A percentile compares a stretch with the other conserved stretches of the same genome.
Evolutionary conservation across 768 basidiomycete genomes (phyloP).

Genomic region (Rhodosporidiobolus sp.): DNA sequence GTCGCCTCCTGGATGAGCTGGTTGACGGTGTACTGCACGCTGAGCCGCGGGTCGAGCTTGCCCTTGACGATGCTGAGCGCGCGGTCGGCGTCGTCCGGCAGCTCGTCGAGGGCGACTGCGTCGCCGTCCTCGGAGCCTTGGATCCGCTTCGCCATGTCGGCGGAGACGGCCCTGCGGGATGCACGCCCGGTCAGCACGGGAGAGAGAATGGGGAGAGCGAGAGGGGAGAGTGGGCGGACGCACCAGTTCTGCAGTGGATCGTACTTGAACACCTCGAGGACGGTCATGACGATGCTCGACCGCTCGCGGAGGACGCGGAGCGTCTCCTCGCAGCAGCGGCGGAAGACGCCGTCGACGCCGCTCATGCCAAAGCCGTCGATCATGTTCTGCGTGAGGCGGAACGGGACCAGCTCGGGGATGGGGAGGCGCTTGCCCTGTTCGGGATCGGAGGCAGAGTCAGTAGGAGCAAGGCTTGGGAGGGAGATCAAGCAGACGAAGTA

Average conservation of each 20-base stretch:
- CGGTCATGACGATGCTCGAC: slow-evolving; percentile 84
- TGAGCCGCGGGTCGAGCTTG: slow-evolving; percentile 79
- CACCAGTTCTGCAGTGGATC: slow-evolving; percentile 93
- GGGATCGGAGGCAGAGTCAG: background rate
- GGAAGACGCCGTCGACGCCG: slow-evolving; percentile 89
- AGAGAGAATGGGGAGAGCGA: slow-evolving; percentile 31
- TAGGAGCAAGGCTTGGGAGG: background rate
- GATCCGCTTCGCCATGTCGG: slow-evolving; percentile 58
- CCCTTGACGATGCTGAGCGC: slow-evolving; percentile 73
- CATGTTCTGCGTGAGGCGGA: slow-evolving; percentile 89
- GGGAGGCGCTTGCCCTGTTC: slow-evolving; percentile 70
- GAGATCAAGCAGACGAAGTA: background rate
- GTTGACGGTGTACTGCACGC: slow-evolving; percentile 90
- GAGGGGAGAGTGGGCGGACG: background rate
- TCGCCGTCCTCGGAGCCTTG: slow-evolving; percentile 26
- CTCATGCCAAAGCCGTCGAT: slow-evolving; percentile 89
- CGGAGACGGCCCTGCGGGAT: slow-evolving; percentile 53
- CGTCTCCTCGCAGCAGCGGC: slow-evolving; percentile 91
- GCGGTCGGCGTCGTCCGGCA: slow-evolving; percentile 83
- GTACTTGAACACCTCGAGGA: slow-evolving; percentile 93
- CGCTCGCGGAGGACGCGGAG: slow-evolving; percentile 80
- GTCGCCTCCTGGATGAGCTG: slow-evolving; percentile 85
- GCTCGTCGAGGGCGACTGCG: slow-evolving; percentile 54
- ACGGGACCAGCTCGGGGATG: slow-evolving; percentile 85
- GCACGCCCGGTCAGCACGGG: slow-evolving; percentile 29